phyloP scores from a whole-genome alignment of 2,329 filamentous ascomycete genomes.

The Catunica adiposa region DNA sequence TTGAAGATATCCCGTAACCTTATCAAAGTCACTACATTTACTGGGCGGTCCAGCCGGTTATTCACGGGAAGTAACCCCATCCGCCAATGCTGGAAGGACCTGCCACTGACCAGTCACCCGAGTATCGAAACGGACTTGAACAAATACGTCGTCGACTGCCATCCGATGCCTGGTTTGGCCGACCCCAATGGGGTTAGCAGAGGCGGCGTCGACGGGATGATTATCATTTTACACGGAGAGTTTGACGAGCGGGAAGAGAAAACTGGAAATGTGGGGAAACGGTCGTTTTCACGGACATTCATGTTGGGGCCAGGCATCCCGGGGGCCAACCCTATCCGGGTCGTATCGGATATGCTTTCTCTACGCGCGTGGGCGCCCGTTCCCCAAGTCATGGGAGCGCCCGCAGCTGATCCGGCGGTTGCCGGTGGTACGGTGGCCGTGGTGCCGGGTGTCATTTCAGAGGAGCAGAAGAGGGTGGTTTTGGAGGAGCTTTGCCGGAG shows the following conservation, averaged over 20 bases:
- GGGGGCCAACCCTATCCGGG: constrained; percentile 47
- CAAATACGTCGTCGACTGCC: constrained; percentile 73
- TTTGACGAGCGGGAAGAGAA: constrained; percentile 55
- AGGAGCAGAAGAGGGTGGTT: constrained; percentile 48
- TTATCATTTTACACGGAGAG: constrained; percentile 66
- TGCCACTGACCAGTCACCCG: constrained; percentile 62
- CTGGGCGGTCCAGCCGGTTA: constrained; percentile 46
- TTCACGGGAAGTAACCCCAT: constrained; percentile 51
- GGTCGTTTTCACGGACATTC: constrained; percentile 71
- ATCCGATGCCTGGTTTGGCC: constrained; percentile 51
- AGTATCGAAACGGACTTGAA: constrained; percentile 47
- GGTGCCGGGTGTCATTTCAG: constrained; percentile 18
- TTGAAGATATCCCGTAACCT: constrained; percentile 67
- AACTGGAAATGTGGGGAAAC: constrained; percentile 41
- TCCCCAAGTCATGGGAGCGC: constrained; percentile 22
- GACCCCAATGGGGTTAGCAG: constrained; percentile 49
- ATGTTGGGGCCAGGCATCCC: constrained; percentile 59
- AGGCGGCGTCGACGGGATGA: constrained; percentile 58
- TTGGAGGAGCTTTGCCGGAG: constrained; percentile 58
- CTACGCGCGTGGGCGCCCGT: constrained; percentile 47
- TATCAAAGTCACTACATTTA: constrained; percentile 44
- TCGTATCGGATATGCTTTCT: constrained; percentile 64
- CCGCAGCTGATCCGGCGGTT: constrained; percentile 13
- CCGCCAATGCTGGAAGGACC: constrained; percentile 46
- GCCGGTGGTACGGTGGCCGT: constrained; percentile 16